Conservation (phyloP, 2,329 filamentous ascomycete species). For the Penicillium brasilianum region DNA sequence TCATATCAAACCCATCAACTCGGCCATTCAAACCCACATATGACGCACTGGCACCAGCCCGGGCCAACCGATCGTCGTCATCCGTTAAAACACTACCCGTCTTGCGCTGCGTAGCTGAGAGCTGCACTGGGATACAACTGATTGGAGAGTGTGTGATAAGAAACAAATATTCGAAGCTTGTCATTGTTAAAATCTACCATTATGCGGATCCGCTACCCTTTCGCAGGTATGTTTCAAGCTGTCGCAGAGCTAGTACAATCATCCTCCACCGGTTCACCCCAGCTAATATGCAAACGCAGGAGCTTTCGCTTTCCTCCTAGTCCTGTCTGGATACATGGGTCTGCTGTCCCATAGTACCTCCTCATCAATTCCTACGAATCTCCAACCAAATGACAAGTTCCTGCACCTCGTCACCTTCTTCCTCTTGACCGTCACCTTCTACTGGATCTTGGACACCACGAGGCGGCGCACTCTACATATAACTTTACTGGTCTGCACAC, state of each 20-base stretch:
- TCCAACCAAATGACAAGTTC: slow-evolving; percentile 82
- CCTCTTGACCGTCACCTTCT: slow-evolving; percentile 80
- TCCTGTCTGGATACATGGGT: slow-evolving; percentile 78
- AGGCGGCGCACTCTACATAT: slow-evolving; percentile 84
- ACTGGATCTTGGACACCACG: slow-evolving; percentile 94
- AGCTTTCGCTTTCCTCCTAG: slow-evolving; percentile 68
- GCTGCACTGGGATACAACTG: neutral
- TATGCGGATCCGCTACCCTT: slow-evolving; percentile 87
- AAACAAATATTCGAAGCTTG: neutral
- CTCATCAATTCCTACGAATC: slow-evolving; percentile 48
- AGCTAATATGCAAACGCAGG: slow-evolving; percentile 53
- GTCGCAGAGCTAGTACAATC: neutral
- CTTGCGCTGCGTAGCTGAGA: neutral
- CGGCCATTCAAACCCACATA: slow-evolving; percentile 26
- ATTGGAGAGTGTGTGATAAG: neutral
- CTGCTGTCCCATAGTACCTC: slow-evolving; percentile 62
- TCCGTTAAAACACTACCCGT: slow-evolving; percentile 4
- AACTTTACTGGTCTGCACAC: slow-evolving; percentile 79
- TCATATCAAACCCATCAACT: neutral
- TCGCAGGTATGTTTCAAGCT: slow-evolving; percentile 70
- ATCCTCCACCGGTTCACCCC: slow-evolving; percentile 11
- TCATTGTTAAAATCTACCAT: slow-evolving; percentile 21
- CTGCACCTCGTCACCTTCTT: slow-evolving; percentile 91
- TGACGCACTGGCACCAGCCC: slow-evolving; percentile 35
- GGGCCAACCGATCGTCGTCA: slow-evolving; percentile 25